A percentile compares a stretch with the other conserved stretches of the same genome.
phyloP scores from a whole-genome alignment of 176 grass and related monocot genomes.

The Puccinellia tenuiflora region DNA sequence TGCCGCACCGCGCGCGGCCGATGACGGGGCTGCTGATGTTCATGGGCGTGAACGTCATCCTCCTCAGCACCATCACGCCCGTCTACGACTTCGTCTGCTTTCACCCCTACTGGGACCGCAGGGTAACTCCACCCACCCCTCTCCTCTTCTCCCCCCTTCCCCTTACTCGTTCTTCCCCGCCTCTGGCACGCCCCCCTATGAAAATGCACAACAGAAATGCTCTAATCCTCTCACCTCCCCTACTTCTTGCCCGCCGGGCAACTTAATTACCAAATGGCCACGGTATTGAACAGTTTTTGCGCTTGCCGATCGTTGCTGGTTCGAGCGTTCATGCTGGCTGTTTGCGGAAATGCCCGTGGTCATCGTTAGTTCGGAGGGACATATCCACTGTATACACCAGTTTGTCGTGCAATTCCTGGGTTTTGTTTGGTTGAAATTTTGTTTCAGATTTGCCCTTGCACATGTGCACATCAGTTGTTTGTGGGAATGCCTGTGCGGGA shows the following conservation, averaged over 20 bases:
- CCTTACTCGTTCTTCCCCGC: not conserved
- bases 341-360: not conserved
- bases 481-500: not conserved
- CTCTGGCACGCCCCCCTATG: not conserved
- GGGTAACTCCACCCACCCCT: conserved; percentile 33
- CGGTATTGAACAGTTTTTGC: not conserved
- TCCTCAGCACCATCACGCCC: conserved; percentile 67
- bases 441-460: not conserved
- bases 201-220: not conserved
- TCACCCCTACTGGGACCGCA: conserved; percentile 78
- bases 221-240: not conserved
- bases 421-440: not conserved
- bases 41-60: conserved; percentile 64
- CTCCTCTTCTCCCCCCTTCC: not conserved
- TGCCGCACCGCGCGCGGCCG: conserved; percentile 71
- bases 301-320: not conserved
- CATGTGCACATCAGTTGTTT: not conserved
- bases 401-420: not conserved
- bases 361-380: not conserved
- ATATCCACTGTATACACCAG: not conserved
- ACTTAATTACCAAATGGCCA: not conserved
- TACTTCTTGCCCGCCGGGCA: not conserved
- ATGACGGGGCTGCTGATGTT: conserved; percentile 77
- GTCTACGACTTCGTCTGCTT: conserved; percentile 96
- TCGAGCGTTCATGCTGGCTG: not conserved